Conservation (phyloP, 139 green algal species). For the Chlorella sp. region DNA sequence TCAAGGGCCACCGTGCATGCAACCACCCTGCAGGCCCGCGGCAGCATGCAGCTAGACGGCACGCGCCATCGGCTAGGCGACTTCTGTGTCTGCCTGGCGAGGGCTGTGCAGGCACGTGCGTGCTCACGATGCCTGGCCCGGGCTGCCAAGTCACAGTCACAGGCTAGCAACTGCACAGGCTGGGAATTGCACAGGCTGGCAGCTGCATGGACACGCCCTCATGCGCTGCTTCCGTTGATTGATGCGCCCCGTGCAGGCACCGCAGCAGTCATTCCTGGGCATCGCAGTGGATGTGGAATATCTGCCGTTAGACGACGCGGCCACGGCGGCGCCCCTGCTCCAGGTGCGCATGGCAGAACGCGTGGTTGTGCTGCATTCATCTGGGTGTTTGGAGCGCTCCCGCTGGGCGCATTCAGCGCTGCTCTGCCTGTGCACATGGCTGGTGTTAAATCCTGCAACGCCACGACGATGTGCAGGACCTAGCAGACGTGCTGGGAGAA, state of each 20-base stretch:
- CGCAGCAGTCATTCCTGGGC: constrained; percentile 23
- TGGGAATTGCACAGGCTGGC: too few relatives aligned
- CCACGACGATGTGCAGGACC: background rate
- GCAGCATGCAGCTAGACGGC: constrained; percentile 30
- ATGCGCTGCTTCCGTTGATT: too few relatives aligned
- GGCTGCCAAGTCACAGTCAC: too few relatives aligned
- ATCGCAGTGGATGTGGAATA: constrained; percentile 14
- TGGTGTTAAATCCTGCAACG: background rate
- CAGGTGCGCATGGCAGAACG: background rate
- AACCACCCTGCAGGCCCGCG: background rate
- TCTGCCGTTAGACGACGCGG: constrained; percentile 1
- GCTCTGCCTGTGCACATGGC: background rate
- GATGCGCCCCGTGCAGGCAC: constrained; percentile 13
- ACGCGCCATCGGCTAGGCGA: constrained; percentile 1
- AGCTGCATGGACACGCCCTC: too few relatives aligned
- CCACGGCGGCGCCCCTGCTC: constrained; percentile 9
- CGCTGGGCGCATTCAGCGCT: background rate
- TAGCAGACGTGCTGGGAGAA: constrained; percentile 15
- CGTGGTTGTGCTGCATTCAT: background rate
- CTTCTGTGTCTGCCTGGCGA: constrained; percentile 12
- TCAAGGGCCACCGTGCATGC: too few relatives aligned
- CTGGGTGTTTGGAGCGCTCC: background rate
- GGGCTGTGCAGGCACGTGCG: constrained; percentile 11
- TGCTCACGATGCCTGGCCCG: background rate
- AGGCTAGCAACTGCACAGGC: too few relatives aligned